phyloP scores from a whole-genome alignment of 2,329 filamentous ascomycete genomes.

The Anisogramma anomala region DNA sequence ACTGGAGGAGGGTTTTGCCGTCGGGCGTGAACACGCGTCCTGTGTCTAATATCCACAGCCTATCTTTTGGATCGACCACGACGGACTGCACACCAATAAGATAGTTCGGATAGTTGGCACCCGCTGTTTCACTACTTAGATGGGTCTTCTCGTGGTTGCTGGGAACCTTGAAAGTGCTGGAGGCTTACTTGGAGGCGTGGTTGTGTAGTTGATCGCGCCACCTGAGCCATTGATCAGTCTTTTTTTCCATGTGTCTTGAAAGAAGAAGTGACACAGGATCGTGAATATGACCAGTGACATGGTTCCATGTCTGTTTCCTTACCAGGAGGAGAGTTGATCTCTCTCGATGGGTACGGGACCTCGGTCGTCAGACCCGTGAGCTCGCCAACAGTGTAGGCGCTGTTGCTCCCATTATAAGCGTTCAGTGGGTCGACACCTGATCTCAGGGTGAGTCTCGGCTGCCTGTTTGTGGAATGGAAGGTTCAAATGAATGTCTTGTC shows the following conservation, averaged over 20 bases:
- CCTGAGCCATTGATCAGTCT: neutral
- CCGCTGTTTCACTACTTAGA: constrained; percentile 18
- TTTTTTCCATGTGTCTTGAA: neutral
- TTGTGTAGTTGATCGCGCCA: constrained; percentile 39
- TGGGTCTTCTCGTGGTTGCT: too few relatives aligned
- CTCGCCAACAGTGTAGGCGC: constrained; percentile 32
- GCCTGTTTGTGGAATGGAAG: too few relatives aligned
- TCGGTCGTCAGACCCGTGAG: constrained; percentile 18
- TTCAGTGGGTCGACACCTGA: constrained; percentile 36
- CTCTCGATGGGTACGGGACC: constrained; percentile 18
- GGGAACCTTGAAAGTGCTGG: too few relatives aligned
- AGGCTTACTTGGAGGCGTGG: constrained; percentile 25
- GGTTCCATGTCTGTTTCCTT: neutral
- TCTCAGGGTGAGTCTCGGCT: neutral
- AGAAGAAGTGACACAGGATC: too few relatives aligned
- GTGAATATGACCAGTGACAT: too few relatives aligned
- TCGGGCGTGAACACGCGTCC: constrained; percentile 23
- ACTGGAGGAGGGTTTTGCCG: constrained; percentile 32
- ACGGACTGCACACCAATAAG: constrained; percentile 41
- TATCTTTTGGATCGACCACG: constrained; percentile 36
- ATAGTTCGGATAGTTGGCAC: constrained; percentile 35
- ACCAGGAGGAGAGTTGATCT: constrained; percentile 32
- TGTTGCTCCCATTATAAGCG: constrained; percentile 24
- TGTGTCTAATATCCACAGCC: constrained; percentile 43
- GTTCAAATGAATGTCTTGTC: neutral